Base-by-base conservation (phyloP, 2,329 filamentous ascomycete species). In the Tolypocladium pustulatum region DNA sequence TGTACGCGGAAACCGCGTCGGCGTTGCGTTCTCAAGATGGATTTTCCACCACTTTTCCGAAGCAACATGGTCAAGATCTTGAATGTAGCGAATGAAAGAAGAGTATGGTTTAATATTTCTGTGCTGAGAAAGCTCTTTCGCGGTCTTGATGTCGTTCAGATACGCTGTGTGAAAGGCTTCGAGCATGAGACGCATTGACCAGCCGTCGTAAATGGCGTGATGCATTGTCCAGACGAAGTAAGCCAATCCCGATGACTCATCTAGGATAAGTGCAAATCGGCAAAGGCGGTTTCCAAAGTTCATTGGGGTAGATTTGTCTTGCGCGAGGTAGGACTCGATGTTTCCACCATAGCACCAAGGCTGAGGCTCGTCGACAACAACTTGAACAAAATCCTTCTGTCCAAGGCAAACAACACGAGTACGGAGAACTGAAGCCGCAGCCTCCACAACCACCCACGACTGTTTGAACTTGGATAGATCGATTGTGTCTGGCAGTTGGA, bases 121-220 rank as follows among this genome's bases (percentile, higher is more conserved):
- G n/a, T 37, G n/a, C 13, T 54, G 32, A 38, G 12, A 3, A 36
- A 54, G 52, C 20, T 25, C 34, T 20, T 36, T 13, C 13, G 52
- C 10, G 4, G n/a, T 15, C 15, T 34, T 37, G 32, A 54, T 36
- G n/a, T 15, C 25, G 10, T 38, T 55, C 22, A 38, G 12, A 32
- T 63, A 65, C 1, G 55, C 55, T 9, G 43, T 37, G 6, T 58
- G 13, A 1, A 66, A 56, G 2, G 43, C 49, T 10, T 65, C 55
- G n/a, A 64, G 38, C 13, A 66, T 58, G 1, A 64, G 53, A 8
- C 30, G 37, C 40, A 65, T 56, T 3, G 66, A 64, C 62, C 65
- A 67, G 20, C 68, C 67, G 51, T 70, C 68, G 34, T 69, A 70
- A 2, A 69, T 37, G 1, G 66, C 61, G 54, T 70, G 67, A 38